Evolutionary conservation across 2,329 filamentous ascomycete genomes (phyloP), one percentile per base, ranked within the genome.

Genomic region (Botrytis fragariae): DNA sequence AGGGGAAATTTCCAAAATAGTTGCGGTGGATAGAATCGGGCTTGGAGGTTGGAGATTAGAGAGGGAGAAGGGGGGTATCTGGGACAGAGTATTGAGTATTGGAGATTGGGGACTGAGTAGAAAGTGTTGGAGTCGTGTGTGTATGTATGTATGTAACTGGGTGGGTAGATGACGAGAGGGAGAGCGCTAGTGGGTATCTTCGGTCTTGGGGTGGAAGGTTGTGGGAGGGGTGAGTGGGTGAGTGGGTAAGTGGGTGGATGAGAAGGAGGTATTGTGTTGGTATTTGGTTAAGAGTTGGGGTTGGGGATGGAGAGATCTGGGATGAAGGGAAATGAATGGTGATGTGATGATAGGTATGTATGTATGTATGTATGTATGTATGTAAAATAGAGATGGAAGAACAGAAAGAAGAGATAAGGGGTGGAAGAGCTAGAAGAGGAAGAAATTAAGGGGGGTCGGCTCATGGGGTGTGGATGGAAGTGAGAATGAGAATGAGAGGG

Each of bases 381-480:
- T n/a, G n/a, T n/a, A n/a, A n/a, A n/a, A n/a, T n/a, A n/a, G n/a
- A n/a, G n/a, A n/a, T n/a, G n/a, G n/a, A n/a, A n/a, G n/a, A n/a
- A n/a, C n/a, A n/a, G n/a, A n/a, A n/a, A n/a, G 0, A 6, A n/a
- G 25, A 51, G 22, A n/a, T 51, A 16, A 12, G 48, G n/a, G n/a
- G 25, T 54, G 48, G 48, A 3, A 16, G 25, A 54, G 3, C 7
- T 7, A 7, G 48, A 16, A 54, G 25, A 54, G 48, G 22, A 51
- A 9, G 20, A 14, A 14, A 12, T 0, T 9, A 10, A 5, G 4
- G 25, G 12, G 12, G 12, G 25, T 1, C 16, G 44, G 6, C 4
- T 3, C n/a, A 14, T n/a, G 25, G 25, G 48, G 5, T n/a, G 48
- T n/a, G 48, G 48, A 51, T 51, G 25, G 12, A 7, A 2, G 18